Base-by-base conservation (phyloP, 2,329 filamentous ascomycete species). In the Penicillium sp. region DNA sequence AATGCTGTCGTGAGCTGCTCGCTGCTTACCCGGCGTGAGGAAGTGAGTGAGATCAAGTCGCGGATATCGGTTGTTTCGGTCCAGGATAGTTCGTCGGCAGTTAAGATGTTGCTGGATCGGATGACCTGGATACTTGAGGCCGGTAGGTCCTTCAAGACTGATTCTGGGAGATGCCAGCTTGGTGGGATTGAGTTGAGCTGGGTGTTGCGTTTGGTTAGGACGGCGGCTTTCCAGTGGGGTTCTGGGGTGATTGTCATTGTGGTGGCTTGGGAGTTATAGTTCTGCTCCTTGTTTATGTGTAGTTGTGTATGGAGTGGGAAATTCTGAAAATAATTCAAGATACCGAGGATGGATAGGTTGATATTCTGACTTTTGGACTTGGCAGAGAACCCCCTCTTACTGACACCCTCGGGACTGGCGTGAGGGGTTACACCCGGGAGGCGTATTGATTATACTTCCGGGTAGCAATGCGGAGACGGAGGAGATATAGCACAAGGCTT, bases 1-100 rank as follows among this genome's bases (percentile, higher is more conserved):
- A 52, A 57, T n/a, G 58, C 58, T 14, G 45, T 52, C 18, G 58
- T 59, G 11, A 60, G 34, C 3, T 51, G n/a, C n/a, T 56, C 43
- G 28, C 58, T 56, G 5, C 56, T 54, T 13, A 61, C 37, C 4
- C 44, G 23, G 4, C 48, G 29, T 1, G 48, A 40, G 3, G 58
- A 50, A n/a, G 66, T 48, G 5, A 56, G 51, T 10, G 48, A 47
- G 6, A 65, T 39, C 1, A 67, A 52, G 5, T 54, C 54, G 3
- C 47, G 37, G 26, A 61, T 58, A 52, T 67, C 62, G 7, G 52
- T 31, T 10, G 48, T 62, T 9, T 65, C 64, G 8, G 64, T 67
- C 63, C 63, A 67, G 49, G 50, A 13, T 18, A 64, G 49, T 21
- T 66, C 66, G 1, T 64, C 37, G 0, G 52, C 2, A 0, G 62